A percentile compares a stretch with the other conserved stretches of the same genome.
These are phyloP conservation scores for Plasmodium adleri DNA, from an alignment of 169 alveolate species.

Conservation along the genomic window DNA sequence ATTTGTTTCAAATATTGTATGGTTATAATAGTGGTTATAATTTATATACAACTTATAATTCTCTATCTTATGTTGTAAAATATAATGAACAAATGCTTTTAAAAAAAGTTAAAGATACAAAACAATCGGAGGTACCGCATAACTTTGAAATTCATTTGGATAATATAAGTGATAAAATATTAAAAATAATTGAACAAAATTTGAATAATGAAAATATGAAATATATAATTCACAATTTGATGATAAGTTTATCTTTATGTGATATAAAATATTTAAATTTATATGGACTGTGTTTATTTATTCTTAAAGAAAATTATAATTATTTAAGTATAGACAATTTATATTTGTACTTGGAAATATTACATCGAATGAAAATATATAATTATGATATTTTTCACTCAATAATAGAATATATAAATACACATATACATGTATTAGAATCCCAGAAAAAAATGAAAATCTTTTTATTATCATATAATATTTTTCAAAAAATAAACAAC, in stretches of 20 bases:
- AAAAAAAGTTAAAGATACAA: not conserved
- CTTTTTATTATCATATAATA: conserved; percentile 18
- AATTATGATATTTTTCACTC: conserved; percentile 18
- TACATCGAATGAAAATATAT: conserved; percentile 19
- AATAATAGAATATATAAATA: conserved; percentile 22
- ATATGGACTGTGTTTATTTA: conserved; percentile 15
- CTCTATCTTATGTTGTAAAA: not conserved
- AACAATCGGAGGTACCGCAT: not conserved
- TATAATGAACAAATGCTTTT: too few species aligned
- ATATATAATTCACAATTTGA: conserved; percentile 34
- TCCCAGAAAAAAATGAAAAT: conserved; percentile 35
- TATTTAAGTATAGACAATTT: conserved; percentile 25
- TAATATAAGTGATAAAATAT: conserved; percentile 18
- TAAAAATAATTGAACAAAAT: conserved; percentile 37
- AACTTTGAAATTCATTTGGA: conserved; percentile 12
- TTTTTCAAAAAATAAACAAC: conserved; percentile 30
- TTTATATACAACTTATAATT: not conserved
- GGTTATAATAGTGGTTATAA: not conserved
- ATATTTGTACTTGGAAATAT: conserved; percentile 29
- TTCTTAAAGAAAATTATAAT: conserved; percentile 7
- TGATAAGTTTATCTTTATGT: conserved; percentile 15
- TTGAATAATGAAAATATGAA: conserved; percentile 17
- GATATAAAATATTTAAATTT: conserved; percentile 16
- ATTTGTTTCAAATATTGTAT: not conserved
- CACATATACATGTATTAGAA: conserved; percentile 20